A percentile compares a stretch with the other conserved stretches of the same genome.
Conservation (phyloP, 169 alveolate genomes). For the Theileria orientalis region DNA sequence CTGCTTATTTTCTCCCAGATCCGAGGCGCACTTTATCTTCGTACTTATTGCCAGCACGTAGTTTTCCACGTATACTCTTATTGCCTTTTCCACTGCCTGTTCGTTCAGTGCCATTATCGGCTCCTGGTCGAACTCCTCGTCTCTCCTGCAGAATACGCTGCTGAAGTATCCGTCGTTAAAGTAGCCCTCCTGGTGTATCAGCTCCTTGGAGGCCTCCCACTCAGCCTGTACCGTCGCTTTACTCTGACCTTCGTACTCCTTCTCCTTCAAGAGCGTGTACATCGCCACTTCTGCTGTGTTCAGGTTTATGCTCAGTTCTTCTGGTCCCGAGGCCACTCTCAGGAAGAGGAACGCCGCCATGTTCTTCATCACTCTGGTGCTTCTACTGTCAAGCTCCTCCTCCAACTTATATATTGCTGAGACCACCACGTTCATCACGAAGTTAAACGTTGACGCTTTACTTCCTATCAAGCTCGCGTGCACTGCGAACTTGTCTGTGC, state of each 20-base stretch:
- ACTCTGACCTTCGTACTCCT: background rate
- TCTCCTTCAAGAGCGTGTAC: slow-evolving; percentile 28
- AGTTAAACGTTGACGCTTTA: slow-evolving; percentile 41
- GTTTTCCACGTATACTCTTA: slow-evolving; percentile 9
- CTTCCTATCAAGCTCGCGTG: slow-evolving; percentile 16
- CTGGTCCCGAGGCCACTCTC: slow-evolving; percentile 27
- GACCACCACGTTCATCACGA: slow-evolving; percentile 20
- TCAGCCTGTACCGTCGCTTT: background rate
- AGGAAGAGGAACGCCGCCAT: slow-evolving; percentile 41
- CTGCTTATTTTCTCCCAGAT: slow-evolving; percentile 27
- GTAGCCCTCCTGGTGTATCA: slow-evolving; percentile 34
- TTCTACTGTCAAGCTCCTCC: slow-evolving; percentile 10
- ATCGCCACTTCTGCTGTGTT: slow-evolving; percentile 34
- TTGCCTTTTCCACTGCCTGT: slow-evolving; percentile 1
- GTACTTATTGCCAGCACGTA: slow-evolving; percentile 17
- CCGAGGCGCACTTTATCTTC: slow-evolving; percentile 19
- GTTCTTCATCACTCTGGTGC: slow-evolving; percentile 5
- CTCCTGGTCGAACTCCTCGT: slow-evolving; percentile 3
- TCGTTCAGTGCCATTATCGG: slow-evolving; percentile 14
- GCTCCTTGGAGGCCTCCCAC: background rate
- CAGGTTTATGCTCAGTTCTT: background rate
- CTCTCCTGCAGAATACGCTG: slow-evolving; percentile 22
- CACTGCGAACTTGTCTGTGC: slow-evolving; percentile 5
- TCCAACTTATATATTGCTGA: slow-evolving; percentile 24
- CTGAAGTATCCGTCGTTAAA: slow-evolving; percentile 36